Conservation (phyloP, 257 asterid genomes). For the Nicotiana paniculata region DNA sequence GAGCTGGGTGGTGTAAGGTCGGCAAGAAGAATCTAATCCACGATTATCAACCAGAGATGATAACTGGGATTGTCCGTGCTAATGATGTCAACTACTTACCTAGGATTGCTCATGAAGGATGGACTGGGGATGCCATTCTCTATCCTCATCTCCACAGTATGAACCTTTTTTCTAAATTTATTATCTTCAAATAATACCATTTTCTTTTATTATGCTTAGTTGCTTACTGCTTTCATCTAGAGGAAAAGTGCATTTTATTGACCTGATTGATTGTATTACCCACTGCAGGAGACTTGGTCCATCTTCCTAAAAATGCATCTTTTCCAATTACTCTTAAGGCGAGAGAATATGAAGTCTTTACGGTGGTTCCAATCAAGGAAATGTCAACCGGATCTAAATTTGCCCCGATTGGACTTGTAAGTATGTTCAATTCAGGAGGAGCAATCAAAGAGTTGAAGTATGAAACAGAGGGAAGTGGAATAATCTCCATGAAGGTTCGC, state of each 20-base stretch:
- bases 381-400: constrained; percentile 38
- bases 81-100: constrained; percentile 71
- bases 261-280: not conserved
- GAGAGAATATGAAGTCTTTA: constrained; percentile 65
- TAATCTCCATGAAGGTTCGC: constrained; percentile 39
- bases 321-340: constrained; percentile 62
- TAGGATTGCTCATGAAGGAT: constrained; percentile 44
- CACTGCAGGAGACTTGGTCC: constrained; percentile 57
- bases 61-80: constrained; percentile 55
- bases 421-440: constrained; percentile 91
- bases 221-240: not conserved
- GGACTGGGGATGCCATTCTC: constrained; percentile 58
- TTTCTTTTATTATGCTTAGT: not conserved
- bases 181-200: not conserved
- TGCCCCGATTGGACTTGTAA: constrained; percentile 66
- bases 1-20: constrained; percentile 72
- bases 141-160: constrained; percentile 47
- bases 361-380: constrained; percentile 53
- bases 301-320: constrained; percentile 51
- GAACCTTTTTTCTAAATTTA: too few relatives aligned
- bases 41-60: constrained; percentile 54
- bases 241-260: not conserved
- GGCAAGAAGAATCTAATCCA: constrained; percentile 76
- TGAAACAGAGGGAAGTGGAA: constrained; percentile 35
- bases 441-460: constrained; percentile 51